These are phyloP conservation scores for Diversispora eburnea DNA, from an alignment of 192 early-diverging fungal species.

Conservation along the genomic window DNA sequence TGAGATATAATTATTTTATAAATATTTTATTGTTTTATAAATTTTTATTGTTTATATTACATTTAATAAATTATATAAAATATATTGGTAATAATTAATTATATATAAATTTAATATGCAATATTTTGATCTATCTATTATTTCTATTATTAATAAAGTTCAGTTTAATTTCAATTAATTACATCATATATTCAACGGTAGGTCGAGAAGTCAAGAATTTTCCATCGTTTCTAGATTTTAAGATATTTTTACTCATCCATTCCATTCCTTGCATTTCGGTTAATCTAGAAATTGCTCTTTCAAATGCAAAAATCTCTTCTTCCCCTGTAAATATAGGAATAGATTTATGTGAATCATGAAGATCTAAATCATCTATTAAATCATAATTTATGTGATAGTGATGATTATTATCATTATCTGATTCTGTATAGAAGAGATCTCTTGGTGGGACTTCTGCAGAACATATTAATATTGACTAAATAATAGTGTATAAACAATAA, in stretches of 20 bases:
- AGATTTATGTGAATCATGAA: conserved; percentile 43
- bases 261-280: conserved; percentile 87
- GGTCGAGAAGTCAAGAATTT: not conserved
- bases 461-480: conserved; percentile 62
- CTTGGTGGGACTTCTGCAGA: conserved; percentile 64
- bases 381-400: conserved; percentile 20
- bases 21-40: no score
- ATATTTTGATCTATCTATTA: no score
- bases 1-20: no score
- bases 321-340: conserved; percentile 75
- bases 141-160: no score
- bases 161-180: not conserved
- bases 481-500: not conserved
- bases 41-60: no score
- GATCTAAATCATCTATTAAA: conserved; percentile 59
- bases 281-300: conserved; percentile 85
- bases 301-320: conserved; percentile 96
- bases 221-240: not conserved
- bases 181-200: conserved; percentile 2
- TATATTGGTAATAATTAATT: no score
- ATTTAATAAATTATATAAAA: no score
- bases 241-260: conserved; percentile 52
- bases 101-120: no score
- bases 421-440: conserved; percentile 69
- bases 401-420: conserved; percentile 41